Evolutionary conservation across 495 filamentous ascomycete genomes (phyloP), one percentile per base, ranked within the genome.

Genomic region (Xylaria flabelliformis): DNA sequence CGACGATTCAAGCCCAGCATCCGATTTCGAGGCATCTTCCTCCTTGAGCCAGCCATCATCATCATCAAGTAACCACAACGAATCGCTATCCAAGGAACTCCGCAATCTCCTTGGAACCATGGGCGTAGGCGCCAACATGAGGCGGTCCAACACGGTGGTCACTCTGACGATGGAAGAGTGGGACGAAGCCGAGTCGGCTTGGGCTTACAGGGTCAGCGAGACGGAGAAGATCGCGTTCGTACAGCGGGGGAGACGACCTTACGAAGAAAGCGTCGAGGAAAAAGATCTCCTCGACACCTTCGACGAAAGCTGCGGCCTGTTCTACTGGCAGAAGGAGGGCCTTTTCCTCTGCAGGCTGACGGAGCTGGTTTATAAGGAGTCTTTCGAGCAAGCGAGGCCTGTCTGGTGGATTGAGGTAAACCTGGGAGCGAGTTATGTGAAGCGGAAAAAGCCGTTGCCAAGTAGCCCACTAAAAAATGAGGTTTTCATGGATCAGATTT

Each of bases 301-400:
- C 50, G 64, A 67, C 36, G 19, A 12, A 0, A 3, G 17, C 17
- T 5, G 17, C 50, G 10, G 6, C 17, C 9, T 19, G 64, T 67
- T 36, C 19, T 26, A 42, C n/a, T 67, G 64, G 64, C 64, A 67
- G 48, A 67, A 19, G 1, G 64, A 67, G 42, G 64, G 64, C 3
- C 19, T 67, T 0, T 67, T 67, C 21, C 50, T 67, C 32, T 55
- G 48, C 34, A 1, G 48, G 17, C 36, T 67, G 50, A 29, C 34
- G 1, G 48, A 67, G 36, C 24, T 67, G 24, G 34, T 42, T 9
- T 1, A 41, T 5, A 32, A 67, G 21, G 3, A 15, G 0, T 2
- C 0, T 0, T 67, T 56, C 50, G 19, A 64, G 19, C 1, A 0
- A 0, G 39, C 39, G n/a, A 15, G 41, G 7, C 0, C 1, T 7